phyloP scores from a whole-genome alignment of 192 early-diverging fungal species.

The Lobosporangium transversale region DNA sequence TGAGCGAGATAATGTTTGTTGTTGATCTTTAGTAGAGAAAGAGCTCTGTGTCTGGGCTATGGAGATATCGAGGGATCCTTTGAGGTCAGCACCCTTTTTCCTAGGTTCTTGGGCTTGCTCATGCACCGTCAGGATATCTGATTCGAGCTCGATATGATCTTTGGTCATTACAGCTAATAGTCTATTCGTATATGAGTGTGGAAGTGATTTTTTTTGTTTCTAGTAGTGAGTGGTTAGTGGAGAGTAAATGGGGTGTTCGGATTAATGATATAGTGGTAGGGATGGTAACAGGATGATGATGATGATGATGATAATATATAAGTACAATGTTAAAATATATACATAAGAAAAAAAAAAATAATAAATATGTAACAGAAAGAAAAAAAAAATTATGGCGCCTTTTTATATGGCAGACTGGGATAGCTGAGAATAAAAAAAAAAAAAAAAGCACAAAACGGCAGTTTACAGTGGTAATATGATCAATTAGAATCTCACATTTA shows the following conservation, averaged over 20 bases:
- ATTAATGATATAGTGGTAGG: no score
- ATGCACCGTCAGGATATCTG: constrained; percentile 8
- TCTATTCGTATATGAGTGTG: neutral
- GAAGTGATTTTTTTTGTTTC: neutral
- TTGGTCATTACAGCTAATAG: neutral
- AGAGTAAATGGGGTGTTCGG: neutral
- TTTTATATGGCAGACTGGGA: neutral
- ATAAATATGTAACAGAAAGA: neutral
- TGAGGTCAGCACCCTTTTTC: constrained; percentile 13
- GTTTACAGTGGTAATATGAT: neutral
- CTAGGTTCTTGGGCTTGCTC: constrained; percentile 8
- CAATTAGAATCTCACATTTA: neutral
- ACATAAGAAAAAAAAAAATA: constrained; percentile 4
- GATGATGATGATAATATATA: neutral
- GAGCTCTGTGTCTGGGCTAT: neutral
- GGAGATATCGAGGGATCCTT: constrained; percentile 17
- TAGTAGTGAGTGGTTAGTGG: neutral
- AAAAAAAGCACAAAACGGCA: neutral
- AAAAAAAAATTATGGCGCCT: neutral
- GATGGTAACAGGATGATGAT: no score
- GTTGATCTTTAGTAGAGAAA: neutral
- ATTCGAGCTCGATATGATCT: neutral
- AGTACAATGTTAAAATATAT: neutral
- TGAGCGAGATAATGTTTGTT: neutral
- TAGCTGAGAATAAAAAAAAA: neutral